Base-by-base conservation (phyloP, 1,284 basidiomycete species). In the Cryptococcus neoformans region DNA sequence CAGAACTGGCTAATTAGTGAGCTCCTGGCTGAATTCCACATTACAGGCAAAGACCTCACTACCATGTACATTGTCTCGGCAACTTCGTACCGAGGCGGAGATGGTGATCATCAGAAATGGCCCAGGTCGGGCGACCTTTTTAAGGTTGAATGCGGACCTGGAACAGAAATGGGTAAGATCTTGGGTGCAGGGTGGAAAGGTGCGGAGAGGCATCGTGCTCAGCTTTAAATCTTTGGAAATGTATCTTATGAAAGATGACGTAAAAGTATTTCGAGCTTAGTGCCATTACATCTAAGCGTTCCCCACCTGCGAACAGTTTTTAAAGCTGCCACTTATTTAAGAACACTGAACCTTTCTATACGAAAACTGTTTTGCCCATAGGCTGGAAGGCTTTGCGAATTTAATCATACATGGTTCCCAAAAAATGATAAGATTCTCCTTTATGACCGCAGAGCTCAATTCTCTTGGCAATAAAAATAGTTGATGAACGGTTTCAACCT, bases 401-500 rank as follows among this genome's bases (percentile, higher is more conserved):
- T 28, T 28, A 28, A 28, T 4, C 28, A 28, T 34, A 9, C 9
- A 34, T 28, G 47, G 9, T 34, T 4, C 39, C 16, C 14, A 41
- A 14, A 14, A n/a, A 21, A 34, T 10, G 6, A 16, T 8, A 10
- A 17, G 39, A 40, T 51, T 14, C 4, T 38, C 41, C 14, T 36
- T n/a, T n/a, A n/a, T n/a, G n/a, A n/a, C n/a, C n/a, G 46, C n/a
- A n/a, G 44, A 42, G 44, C 6, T 41, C 40, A 41, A 41, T 41
- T 41, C 11, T 41, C 40, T 16, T 41, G 40, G 4, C 80, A 78
- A 74, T 92, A 92, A 71, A 92, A 92, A 75, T 90, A 81, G 6
- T 82, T 79, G 82, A 91, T 84, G 41, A 93, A 83, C 0, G 77
- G 83, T 64, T 88, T 83, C 1, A 86, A 79, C 66, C 91, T 86